Evolutionary conservation across 495 filamentous ascomycete species (phyloP).

Genomic region (Schizothecium vesticola): DNA sequence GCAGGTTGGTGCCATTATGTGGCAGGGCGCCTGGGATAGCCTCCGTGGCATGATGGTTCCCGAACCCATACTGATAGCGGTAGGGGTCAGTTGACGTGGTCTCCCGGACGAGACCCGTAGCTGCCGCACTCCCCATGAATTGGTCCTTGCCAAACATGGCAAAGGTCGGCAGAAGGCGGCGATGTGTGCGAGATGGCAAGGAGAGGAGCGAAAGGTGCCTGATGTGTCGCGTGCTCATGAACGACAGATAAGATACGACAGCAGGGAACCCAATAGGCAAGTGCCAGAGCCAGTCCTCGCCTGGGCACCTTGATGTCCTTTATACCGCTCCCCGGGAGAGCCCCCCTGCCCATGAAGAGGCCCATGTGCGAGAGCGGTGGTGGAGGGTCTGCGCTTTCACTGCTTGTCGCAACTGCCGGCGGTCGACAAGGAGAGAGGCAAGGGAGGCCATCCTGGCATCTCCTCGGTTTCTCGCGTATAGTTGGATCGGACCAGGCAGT

Average conservation of each 20-base stretch:
- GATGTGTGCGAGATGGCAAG: neutral
- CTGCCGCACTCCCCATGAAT: neutral
- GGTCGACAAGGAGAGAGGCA: neutral
- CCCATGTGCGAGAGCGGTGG: neutral
- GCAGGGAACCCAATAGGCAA: neutral
- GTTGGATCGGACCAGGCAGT: neutral
- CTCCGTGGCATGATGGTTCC: slow-evolving; percentile 26
- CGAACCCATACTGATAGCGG: slow-evolving; percentile 24
- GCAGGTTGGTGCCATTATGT: slow-evolving; percentile 61
- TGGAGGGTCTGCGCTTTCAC: neutral
- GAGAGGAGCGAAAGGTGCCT: neutral
- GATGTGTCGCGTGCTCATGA: neutral
- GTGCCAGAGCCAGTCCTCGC: neutral
- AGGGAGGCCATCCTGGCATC: neutral
- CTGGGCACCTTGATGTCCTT: neutral
- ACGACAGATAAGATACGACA: neutral
- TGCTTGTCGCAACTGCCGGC: neutral
- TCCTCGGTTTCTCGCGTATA: neutral
- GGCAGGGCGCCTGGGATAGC: slow-evolving; percentile 28
- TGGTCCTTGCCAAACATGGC: slow-evolving; percentile 6
- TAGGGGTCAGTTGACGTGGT: slow-evolving; percentile 20
- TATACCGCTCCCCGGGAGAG: neutral
- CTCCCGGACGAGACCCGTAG: slow-evolving; percentile 1
- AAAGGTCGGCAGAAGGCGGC: neutral
- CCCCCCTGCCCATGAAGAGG: neutral